These are phyloP conservation scores for Spathaspora sp. DNA, from an alignment of 805 yeast genomes.

Conservation along the genomic window DNA sequence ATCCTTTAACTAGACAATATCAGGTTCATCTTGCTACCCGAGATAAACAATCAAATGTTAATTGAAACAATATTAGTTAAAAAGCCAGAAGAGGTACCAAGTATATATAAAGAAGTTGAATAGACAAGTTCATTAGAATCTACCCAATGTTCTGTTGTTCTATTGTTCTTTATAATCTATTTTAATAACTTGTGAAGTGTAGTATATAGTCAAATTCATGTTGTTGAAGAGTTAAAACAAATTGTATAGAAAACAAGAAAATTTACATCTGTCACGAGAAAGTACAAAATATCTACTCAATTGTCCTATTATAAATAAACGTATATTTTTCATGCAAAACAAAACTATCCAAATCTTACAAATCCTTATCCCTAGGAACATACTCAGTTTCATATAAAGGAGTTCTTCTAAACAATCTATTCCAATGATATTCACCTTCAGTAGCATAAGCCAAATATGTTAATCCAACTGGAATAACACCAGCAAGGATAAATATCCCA, in stretches of 20 bases:
- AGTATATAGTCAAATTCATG: too few species aligned
- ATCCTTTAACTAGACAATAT: too few species aligned
- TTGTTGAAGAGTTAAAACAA: too few species aligned
- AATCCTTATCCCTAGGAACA: constrained; percentile 42
- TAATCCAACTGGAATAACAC: constrained; percentile 34
- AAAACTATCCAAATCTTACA: constrained; percentile 15
- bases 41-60: too few species aligned
- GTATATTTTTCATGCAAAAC: neutral
- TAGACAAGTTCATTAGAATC: too few species aligned
- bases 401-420: constrained; percentile 32
- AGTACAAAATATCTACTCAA: neutral
- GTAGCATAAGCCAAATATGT: constrained; percentile 31
- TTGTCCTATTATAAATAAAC: neutral
- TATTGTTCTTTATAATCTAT: too few species aligned
- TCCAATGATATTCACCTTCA: constrained; percentile 35
- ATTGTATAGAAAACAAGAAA: neutral
- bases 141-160: too few species aligned
- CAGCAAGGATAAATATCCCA: constrained; percentile 35
- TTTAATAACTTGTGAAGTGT: too few species aligned
- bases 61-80: too few species aligned
- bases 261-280: neutral
- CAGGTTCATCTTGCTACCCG: too few species aligned
- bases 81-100: too few species aligned
- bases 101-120: too few species aligned
- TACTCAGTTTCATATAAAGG: constrained; percentile 33